Base-by-base conservation (phyloP, 1,284 basidiomycete species). In the Phlebopus sp. region DNA sequence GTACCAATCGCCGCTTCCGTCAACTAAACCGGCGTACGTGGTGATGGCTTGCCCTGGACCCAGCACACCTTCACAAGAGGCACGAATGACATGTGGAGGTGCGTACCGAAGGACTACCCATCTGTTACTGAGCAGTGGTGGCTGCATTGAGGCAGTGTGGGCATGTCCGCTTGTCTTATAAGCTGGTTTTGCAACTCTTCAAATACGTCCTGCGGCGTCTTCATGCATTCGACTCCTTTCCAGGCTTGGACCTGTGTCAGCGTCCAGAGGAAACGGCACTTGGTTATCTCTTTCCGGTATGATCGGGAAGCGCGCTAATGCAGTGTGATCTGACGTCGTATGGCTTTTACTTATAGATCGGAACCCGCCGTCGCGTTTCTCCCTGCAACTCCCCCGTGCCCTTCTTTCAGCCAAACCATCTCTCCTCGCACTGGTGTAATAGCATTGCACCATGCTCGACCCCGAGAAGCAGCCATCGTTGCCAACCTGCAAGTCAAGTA, bases 341-440 rank as follows among this genome's bases (percentile, higher is more conserved):
- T 50, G 40, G 42, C 46, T 43, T 29, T 48, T 44, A 30, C 41
- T 61, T 66, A 67, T 66, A 66, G 63, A 46, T 60, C 50, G 21
- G 17, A 39, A 23, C 17, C 42, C 42, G 17, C 35, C 35, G 15
- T 23, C 21, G 34, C 36, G 27, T 35, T 47, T 44, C 49, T 31
- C 36, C 41, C 45, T 46, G 45, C 37, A 37, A 48, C 45, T 50
- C 44, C 51, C 58, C 47, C 46, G 31, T 48, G 11, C 52, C 51
- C 51, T 51, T 45, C 36, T 34, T 39, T 39, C 44, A 37, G 43
- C 43, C 29, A 15, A 35, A 13, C 5, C 29, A 19, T 37, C 51
- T 42, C 15, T 27, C 34, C 41, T 18, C 25, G 21, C n/a, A 51
- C 19, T 44, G 35, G 44, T 48, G 38, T 54, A 13, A 46, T 52